Evolutionary conservation across 2,329 filamentous ascomycete species (phyloP).

Genomic region (Hypoxylon sp.): DNA sequence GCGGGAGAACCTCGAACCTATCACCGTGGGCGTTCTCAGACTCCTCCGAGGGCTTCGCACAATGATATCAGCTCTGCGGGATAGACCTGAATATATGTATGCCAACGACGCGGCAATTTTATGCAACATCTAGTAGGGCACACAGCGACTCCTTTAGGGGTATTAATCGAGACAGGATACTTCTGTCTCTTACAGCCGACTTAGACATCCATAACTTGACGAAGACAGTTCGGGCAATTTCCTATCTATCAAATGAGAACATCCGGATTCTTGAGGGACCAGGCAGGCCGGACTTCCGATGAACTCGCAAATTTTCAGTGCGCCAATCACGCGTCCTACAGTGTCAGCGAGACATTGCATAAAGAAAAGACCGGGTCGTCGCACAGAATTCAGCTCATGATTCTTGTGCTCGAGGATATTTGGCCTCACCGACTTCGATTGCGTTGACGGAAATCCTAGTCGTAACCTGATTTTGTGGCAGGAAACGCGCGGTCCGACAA

Average conservation of each 20-base stretch:
- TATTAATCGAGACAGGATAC: not conserved
- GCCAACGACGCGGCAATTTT: too few species aligned
- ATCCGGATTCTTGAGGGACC: not conserved
- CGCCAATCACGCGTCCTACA: constrained; percentile 33
- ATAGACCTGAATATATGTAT: too few species aligned
- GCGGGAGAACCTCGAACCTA: too few species aligned
- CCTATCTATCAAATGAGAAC: constrained; percentile 1
- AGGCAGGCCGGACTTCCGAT: constrained; percentile 13
- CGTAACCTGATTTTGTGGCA: not conserved
- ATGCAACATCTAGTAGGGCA: not conserved
- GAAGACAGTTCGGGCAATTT: not conserved
- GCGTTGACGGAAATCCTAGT: not conserved
- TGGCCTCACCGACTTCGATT: constrained; percentile 6
- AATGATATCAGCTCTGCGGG: too few species aligned
- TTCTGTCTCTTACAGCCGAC: not conserved
- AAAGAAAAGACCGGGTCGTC: constrained; percentile 33
- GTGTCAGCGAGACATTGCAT: constrained; percentile 36
- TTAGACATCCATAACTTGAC: not conserved
- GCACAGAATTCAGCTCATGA: constrained; percentile 19
- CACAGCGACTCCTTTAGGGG: not conserved
- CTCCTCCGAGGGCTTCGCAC: too few species aligned
- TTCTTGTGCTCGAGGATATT: not conserved
- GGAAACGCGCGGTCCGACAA: constrained; percentile 7
- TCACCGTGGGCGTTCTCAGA: too few species aligned
- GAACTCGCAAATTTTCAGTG: constrained; percentile 22